Percentiles rank a stretch among this genome's conserved stretches.
Evolutionary conservation across 371 early-diverging fungal genomes (phyloP).

Genomic region (Mortierella sp.): DNA sequence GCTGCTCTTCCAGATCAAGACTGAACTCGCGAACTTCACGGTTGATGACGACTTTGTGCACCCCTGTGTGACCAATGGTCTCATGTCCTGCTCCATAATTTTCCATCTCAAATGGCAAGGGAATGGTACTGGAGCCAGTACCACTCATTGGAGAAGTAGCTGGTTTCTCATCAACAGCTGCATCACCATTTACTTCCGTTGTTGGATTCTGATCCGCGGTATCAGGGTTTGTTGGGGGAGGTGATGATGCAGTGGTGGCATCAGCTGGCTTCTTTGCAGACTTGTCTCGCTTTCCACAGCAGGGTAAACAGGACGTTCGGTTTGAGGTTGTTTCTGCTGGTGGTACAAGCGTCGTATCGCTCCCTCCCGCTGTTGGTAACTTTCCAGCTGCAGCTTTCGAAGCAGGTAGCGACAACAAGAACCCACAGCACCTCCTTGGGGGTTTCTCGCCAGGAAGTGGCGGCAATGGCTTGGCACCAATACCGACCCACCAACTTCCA

Average conservation of each 20-base stretch:
- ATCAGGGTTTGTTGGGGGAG: not conserved
- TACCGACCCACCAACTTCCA: conserved; percentile 46
- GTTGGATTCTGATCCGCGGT: not conserved
- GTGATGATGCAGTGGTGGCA: not conserved
- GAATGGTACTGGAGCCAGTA: not conserved
- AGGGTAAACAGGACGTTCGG: not conserved
- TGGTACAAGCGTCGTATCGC: conserved; percentile 24
- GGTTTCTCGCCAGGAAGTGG: conserved; percentile 41
- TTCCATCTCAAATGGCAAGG: conserved; percentile 11
- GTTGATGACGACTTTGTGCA: conserved; percentile 48
- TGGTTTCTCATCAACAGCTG: not conserved
- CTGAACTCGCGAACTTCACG: conserved; percentile 44
- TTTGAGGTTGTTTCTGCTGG: not conserved
- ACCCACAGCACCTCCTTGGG: conserved; percentile 35
- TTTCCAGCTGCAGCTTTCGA: conserved; percentile 2
- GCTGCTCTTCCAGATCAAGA: conserved; percentile 33
- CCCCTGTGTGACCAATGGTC: conserved; percentile 50
- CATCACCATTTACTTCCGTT: not conserved
- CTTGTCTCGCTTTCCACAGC: not conserved
- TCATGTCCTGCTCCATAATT: conserved; percentile 25
- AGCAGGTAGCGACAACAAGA: conserved; percentile 17
- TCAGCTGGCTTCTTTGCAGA: conserved; percentile 4
- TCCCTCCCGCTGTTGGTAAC: not conserved
- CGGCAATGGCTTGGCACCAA: conserved; percentile 46
- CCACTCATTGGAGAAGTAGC: not conserved